Conservation (phyloP, 352 stramenopile species). For the Phytopythium chamaehyphon region DNA sequence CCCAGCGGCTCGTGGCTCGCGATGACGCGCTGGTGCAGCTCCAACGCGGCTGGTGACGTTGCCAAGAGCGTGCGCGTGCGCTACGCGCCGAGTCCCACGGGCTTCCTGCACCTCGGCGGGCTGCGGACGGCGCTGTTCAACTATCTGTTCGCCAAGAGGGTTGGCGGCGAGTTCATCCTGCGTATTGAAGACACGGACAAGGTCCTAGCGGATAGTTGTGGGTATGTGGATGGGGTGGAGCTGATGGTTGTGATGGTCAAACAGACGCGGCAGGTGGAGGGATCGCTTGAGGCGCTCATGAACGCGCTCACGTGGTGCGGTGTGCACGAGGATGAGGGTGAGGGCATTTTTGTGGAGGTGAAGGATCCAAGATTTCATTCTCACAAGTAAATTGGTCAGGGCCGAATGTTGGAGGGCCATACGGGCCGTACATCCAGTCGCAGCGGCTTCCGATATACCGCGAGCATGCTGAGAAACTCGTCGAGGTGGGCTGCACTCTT, state of each 20-base stretch:
- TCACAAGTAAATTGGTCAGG: constrained; percentile 19
- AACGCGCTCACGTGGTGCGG: constrained; percentile 92
- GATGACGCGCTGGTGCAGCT: constrained; percentile 3
- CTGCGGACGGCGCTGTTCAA: constrained; percentile 92
- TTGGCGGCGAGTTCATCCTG: constrained; percentile 84
- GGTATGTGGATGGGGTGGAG: neutral
- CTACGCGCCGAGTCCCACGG: constrained; percentile 89
- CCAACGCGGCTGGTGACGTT: neutral
- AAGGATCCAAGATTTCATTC: constrained; percentile 4
- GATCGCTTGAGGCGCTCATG: constrained; percentile 82
- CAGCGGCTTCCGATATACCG: constrained; percentile 94
- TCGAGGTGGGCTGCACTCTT: constrained; percentile 60
- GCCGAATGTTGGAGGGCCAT: constrained; percentile 84
- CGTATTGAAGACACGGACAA: constrained; percentile 93
- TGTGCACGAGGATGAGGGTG: constrained; percentile 95
- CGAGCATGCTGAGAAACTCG: constrained; percentile 84
- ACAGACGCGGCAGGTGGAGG: constrained; percentile 80
- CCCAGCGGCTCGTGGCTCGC: neutral
- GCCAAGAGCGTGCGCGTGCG: constrained; percentile 55
- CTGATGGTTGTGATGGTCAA: constrained; percentile 6
- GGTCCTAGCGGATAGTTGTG: constrained; percentile 18
- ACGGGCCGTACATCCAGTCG: constrained; percentile 96
- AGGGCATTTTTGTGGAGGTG: constrained; percentile 13
- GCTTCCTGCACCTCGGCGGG: constrained; percentile 87
- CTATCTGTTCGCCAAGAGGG: constrained; percentile 87